Percentiles rank a stretch among this genome's conserved stretches.
These are phyloP conservation scores for Rhodomyrtus tomentosa DNA, from an alignment of 345 rosid species.

Conservation along the genomic window DNA sequence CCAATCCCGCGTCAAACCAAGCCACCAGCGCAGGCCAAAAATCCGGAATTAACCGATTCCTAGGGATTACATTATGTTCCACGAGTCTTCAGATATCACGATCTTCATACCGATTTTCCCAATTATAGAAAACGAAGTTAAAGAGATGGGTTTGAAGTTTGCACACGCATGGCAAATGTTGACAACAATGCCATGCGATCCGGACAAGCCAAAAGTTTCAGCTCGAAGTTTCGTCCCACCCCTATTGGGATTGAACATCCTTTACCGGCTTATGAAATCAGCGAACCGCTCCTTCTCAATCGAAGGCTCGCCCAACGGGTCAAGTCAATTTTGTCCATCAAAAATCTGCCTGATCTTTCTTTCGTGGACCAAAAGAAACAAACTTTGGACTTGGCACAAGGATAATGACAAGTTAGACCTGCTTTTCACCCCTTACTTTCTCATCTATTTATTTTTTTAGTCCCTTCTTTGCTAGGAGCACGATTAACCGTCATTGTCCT, in stretches of 20 bases:
- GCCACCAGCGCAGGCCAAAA: fast-evolving
- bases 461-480: neutral
- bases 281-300: neutral
- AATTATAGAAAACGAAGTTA: neutral
- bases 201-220: neutral
- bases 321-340: neutral
- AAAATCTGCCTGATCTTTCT: neutral
- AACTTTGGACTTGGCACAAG: neutral
- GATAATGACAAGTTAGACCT: neutral
- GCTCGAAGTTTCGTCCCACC: neutral
- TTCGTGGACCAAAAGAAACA: neutral
- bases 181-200: neutral
- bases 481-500: neutral
- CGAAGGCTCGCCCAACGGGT: neutral
- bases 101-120: neutral
- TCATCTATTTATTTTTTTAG: neutral
- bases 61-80: neutral
- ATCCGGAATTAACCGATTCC: neutral
- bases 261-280: neutral
- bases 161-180: neutral
- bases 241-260: neutral
- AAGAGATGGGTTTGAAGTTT: neutral
- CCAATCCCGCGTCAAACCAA: too few species aligned
- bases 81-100: neutral
- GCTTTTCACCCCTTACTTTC: neutral